Base-by-base conservation (phyloP, 73 alveolate species). In the Breviolum minutum region DNA sequence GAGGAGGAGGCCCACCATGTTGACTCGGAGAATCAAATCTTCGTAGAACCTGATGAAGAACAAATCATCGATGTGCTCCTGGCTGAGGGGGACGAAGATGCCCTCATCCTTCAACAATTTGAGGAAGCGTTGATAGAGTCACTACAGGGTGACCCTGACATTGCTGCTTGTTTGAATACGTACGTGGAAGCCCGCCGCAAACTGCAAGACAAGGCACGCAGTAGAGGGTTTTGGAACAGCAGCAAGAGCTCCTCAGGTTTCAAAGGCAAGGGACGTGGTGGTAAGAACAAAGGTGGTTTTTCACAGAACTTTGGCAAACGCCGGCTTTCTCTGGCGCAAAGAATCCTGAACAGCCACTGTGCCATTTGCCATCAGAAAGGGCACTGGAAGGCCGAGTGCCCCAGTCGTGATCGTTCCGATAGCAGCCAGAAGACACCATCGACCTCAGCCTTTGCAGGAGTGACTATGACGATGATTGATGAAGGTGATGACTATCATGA, bases 331-430 rank as follows among this genome's bases (percentile, higher is more conserved):
- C 54, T 80, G 10, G 66, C 88, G 32, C 88, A 80, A 14, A 0
- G 88, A 0, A 80, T 80, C n/a, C n/a, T n/a, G n/a, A n/a, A n/a
- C n/a, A n/a, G n/a, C n/a, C n/a, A n/a, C n/a, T n/a, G n/a, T n/a
- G n/a, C n/a, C n/a, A n/a, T n/a, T n/a, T n/a, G n/a, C n/a, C n/a
- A n/a, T n/a, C n/a, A n/a, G n/a, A 63, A 63, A 2, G 88, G 88
- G 9, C 88, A 80, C 12, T 80, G 88, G 88, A 80, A 80, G 22
- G 88, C 88, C 40, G 88, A 80, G 69, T 80, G 88, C 3, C 88
- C 87, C 27, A 22, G 6, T 8, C 64, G 87, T 12, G 20, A 32
- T 26, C 19, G 6, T 20, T 13, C 30, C 8, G 48, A 6, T 9
- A 4, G 68, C 1, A 0, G 30, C 17, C 32, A 8, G 11, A 13